Conservation (phyloP, 306 rosid genomes). For the Hylodesmum podocarpum region DNA sequence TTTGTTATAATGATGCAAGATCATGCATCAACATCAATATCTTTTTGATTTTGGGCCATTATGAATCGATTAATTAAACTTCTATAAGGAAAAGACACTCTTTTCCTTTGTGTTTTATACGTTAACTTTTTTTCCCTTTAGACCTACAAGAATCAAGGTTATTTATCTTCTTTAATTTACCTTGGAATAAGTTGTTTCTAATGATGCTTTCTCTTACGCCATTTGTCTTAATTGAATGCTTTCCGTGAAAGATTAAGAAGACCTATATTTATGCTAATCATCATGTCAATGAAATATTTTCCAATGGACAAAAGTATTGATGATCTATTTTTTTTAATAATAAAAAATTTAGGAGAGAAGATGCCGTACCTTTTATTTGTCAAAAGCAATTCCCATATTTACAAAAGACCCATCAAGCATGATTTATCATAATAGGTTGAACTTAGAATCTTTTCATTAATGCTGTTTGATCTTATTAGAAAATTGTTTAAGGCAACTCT, state of each 20-base stretch:
- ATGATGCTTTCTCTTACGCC: slow-evolving; percentile 10
- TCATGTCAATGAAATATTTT: slow-evolving; percentile 14
- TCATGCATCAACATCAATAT: slow-evolving; percentile 44
- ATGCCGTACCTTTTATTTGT: not conserved
- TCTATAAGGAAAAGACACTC: slow-evolving; percentile 24
- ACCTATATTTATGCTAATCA: not conserved
- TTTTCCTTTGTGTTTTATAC: slow-evolving; percentile 30
- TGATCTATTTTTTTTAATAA: not conserved
- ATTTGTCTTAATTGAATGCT: slow-evolving; percentile 11
- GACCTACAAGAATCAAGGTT: slow-evolving; percentile 21
- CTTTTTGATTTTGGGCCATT: slow-evolving; percentile 28
- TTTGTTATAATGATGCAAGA: slow-evolving; percentile 44
- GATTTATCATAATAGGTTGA: not conserved
- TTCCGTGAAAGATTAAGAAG: not conserved
- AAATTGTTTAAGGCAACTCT: not conserved
- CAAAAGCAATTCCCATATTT: not conserved
- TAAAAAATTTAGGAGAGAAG: not conserved
- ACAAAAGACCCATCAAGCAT: not conserved
- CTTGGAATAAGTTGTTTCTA: slow-evolving; percentile 4
- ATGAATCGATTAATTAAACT: slow-evolving; percentile 34
- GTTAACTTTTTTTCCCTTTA: not conserved
- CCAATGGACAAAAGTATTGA: not conserved
- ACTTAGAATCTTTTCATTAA: not conserved
- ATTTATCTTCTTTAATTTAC: slow-evolving; percentile 4
- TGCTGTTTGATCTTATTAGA: not conserved